Percentiles rank a stretch among this genome's conserved stretches.
Evolutionary conservation across 225 moss, liverwort and hornwort genomes (phyloP).

Genomic region (Physcomitrium patens): DNA sequence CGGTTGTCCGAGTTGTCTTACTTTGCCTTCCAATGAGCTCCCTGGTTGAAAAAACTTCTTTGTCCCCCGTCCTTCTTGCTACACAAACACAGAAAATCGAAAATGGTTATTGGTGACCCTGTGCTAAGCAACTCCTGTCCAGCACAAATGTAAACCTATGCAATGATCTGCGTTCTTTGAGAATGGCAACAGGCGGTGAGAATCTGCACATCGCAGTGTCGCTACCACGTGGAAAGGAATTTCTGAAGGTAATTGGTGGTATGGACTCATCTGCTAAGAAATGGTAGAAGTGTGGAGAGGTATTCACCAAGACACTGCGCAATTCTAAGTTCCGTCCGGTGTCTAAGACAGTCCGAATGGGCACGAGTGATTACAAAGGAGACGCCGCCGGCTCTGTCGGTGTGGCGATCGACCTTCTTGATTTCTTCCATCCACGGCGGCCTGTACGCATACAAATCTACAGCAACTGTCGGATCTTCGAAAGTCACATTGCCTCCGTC

Average conservation of each 20-base stretch:
- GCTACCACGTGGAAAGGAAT: not conserved
- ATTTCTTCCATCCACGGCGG: constrained; percentile 51
- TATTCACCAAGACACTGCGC: too few species aligned
- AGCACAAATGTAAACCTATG: not conserved
- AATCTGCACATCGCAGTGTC: not conserved
- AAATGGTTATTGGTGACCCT: not conserved
- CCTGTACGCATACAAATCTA: constrained; percentile 42
- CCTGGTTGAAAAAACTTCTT: constrained; percentile 46
- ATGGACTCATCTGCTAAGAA: too few species aligned
- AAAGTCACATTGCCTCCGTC: constrained; percentile 58
- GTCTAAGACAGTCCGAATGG: not conserved
- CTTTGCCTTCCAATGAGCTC: constrained; percentile 54
- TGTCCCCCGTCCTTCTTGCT: constrained; percentile 55
- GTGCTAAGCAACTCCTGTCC: not conserved
- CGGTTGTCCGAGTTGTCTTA: constrained; percentile 21
- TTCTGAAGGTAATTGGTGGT: not conserved
- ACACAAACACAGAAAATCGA: constrained; percentile 19
- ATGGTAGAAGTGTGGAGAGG: too few species aligned
- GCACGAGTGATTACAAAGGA: constrained; percentile 33
- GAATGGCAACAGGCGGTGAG: not conserved
- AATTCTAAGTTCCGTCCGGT: not conserved
- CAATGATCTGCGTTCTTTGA: not conserved
- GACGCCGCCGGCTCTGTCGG: constrained; percentile 38
- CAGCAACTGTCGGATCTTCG: constrained; percentile 43
- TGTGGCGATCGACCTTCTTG: constrained; percentile 42